Evolutionary conservation across 352 stramenopile genomes (phyloP), one percentile per base, ranked within the genome.

Genomic region (Phytophthora aleatoria): DNA sequence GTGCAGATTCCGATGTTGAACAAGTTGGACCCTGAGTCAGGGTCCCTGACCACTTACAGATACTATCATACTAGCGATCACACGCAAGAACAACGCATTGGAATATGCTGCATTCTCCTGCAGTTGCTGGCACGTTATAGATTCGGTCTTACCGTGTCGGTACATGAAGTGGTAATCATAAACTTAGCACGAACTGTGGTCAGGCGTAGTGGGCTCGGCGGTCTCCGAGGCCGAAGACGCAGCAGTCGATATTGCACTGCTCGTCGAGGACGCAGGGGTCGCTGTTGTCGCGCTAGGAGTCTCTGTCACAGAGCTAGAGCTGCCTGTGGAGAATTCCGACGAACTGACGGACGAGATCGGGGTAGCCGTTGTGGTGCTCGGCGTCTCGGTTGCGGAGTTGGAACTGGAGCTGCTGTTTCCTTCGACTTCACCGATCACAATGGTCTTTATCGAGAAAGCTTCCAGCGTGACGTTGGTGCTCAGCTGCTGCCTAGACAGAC

Each of bases 391-490:
- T 38, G 16, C 53, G 47, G 56, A 26, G 33, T 51, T 39, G 26
- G 54, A 50, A 11, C 35, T 57, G 12, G 35, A 57, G 47, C 53
- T 69, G 54, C 31, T 72, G 64, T 52, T 72, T 20, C 51, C 52
- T 26, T 12, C 38, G n/a, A 64, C 33, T 44, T 80, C 67, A 30
- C 76, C 73, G 31, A 84, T 56, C 16, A 85, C 62, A 57, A 85
- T 71, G 12, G 71, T 83, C 64, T 85, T 79, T 12, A 85, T 74
- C 30, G 77, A 79, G 43, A 82, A 72, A 42, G 77, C 69, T 9
- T 76, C 69, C 28, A 83, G 45, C 47, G 71, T 79, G 36, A 83
- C 33, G 12, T 39, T 82, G 31, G 64, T 66, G 31, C 59, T 69
- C 51, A 77, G 47, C n/a, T 68, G 39, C 53, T 81, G 68, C 47